Evolutionary conservation across 2,329 filamentous ascomycete species (phyloP).

Genomic region (Xylaria sp.): DNA sequence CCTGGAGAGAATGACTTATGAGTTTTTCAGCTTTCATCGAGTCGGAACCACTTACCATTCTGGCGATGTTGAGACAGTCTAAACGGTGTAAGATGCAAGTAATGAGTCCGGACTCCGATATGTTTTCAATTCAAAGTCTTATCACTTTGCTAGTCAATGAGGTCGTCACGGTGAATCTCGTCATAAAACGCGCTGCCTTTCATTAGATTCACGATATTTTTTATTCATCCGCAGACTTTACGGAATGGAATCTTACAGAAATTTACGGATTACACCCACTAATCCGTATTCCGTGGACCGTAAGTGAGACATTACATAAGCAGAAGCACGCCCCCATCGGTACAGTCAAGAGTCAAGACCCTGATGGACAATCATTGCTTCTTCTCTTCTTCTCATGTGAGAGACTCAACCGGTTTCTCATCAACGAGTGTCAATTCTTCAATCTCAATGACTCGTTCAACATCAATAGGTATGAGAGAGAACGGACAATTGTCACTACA

Average conservation of each 20-base stretch:
- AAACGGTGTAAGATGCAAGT: too few relatives aligned
- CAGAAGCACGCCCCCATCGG: not conserved
- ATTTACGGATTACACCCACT: not conserved
- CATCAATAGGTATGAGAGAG: too few relatives aligned
- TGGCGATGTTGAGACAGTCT: not conserved
- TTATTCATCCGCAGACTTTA: not conserved
- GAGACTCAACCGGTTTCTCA: too few relatives aligned
- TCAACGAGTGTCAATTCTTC: too few relatives aligned
- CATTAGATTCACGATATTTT: not conserved
- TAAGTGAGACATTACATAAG: not conserved
- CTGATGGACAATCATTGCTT: too few relatives aligned
- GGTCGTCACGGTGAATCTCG: not conserved
- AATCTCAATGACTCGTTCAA: too few relatives aligned
- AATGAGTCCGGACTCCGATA: not conserved
- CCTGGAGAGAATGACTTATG: constrained; percentile 40
- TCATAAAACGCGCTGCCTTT: not conserved
- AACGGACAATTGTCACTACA: not conserved
- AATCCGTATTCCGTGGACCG: too few relatives aligned
- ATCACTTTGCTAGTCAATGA: not conserved
- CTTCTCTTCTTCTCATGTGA: too few relatives aligned
- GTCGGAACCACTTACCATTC: constrained; percentile 10
- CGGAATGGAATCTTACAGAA: not conserved
- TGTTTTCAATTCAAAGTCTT: not conserved
- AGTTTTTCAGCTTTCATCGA: not conserved
- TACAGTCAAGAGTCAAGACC: too few relatives aligned